These are phyloP conservation scores for Talinum fruticosum DNA, from an alignment of 148 eudicot species.

Conservation along the genomic window DNA sequence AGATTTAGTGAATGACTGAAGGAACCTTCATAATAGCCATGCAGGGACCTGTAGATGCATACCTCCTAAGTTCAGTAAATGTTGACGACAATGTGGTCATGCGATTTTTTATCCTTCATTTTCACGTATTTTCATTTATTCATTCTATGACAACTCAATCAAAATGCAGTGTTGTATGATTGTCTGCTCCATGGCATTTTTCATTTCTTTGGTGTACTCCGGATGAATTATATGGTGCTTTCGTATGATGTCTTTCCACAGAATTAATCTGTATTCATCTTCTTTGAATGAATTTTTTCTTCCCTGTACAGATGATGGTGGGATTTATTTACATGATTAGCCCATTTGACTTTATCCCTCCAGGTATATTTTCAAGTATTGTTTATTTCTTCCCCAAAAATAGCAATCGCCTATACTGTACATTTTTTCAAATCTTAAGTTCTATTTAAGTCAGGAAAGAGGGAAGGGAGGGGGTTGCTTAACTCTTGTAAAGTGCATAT, in stretches of 20 bases:
- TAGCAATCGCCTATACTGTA: neutral
- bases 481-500: neutral
- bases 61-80: neutral
- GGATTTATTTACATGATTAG: constrained; percentile 38
- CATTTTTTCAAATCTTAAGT: too few species aligned
- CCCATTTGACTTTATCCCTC: constrained; percentile 49
- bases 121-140: too few species aligned
- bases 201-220: neutral
- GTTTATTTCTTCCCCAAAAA: neutral
- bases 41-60: neutral
- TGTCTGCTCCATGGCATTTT: neutral
- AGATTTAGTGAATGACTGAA: neutral
- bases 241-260: neutral
- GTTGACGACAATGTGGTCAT: neutral
- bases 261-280: neutral
- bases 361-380: constrained; percentile 31
- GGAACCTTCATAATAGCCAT: neutral
- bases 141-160: too few species aligned
- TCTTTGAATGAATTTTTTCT: neutral
- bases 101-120: neutral
- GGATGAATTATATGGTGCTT: neutral
- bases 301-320: constrained; percentile 43
- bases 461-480: neutral
- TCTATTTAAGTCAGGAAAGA: too few species aligned
- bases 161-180: too few species aligned